Percentiles rank a stretch among this genome's conserved stretches.
phyloP scores from a whole-genome alignment of 164 flowering plant genomes.

The Magnolia changhungtana region DNA sequence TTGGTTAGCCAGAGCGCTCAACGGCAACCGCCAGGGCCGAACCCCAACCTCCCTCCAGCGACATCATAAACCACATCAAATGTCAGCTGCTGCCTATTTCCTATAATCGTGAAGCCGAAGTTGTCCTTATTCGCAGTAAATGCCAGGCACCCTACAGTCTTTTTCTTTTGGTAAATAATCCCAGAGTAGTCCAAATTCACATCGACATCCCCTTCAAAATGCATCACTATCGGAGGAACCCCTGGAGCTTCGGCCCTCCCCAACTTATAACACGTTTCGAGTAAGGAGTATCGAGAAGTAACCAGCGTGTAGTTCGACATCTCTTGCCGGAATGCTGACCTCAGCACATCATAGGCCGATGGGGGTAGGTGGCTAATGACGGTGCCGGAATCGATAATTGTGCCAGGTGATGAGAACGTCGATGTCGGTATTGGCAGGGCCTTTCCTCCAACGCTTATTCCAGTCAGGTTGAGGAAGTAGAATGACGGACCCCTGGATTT shows the following conservation, averaged over 20 bases:
- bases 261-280: constrained; percentile 69
- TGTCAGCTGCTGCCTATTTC: constrained; percentile 43
- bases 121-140: constrained; percentile 29
- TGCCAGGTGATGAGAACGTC: constrained; percentile 23
- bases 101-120: constrained; percentile 20
- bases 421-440: constrained; percentile 13
- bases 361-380: constrained; percentile 51
- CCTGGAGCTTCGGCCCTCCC: constrained; percentile 4
- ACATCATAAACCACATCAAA: constrained; percentile 41
- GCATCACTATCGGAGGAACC: constrained; percentile 25
- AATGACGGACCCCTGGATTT: constrained; percentile 16
- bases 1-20: too few relatives aligned
- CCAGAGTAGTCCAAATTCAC: constrained; percentile 22
- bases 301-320: constrained; percentile 41
- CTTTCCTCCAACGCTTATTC: constrained; percentile 31
- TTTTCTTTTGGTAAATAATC: constrained; percentile 14
- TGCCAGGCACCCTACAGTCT: constrained; percentile 35
- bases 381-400: constrained; percentile 58
- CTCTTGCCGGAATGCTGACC: constrained; percentile 27
- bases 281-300: constrained; percentile 28
- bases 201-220: constrained; percentile 21
- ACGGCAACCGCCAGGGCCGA: constrained; percentile 35
- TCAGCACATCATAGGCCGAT: constrained; percentile 37
- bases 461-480: constrained; percentile 29
- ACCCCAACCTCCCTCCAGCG: constrained; percentile 33